These are phyloP conservation scores for Casuarina cunninghamiana DNA, from an alignment of 306 rosid genomes.

Conservation along the genomic window DNA sequence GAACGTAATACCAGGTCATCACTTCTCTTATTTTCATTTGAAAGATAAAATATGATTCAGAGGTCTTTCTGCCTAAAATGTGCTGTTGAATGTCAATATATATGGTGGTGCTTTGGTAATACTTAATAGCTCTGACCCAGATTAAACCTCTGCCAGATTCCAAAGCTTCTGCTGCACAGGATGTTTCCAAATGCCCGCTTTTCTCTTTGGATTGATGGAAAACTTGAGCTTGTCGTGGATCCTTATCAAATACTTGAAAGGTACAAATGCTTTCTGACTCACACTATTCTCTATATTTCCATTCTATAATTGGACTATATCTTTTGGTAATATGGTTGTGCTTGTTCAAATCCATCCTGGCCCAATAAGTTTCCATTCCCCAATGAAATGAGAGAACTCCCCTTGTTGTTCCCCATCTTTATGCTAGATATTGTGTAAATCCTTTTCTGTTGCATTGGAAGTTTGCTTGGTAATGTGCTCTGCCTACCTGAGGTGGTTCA, in stretches of 20 bases:
- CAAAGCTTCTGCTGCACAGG: conserved; percentile 90
- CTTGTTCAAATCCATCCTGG: too few relatives aligned
- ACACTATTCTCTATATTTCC: conserved; percentile 1
- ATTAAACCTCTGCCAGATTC: conserved; percentile 60
- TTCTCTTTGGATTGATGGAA: conserved; percentile 93
- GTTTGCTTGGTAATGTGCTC: background rate
- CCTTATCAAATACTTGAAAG: conserved; percentile 91
- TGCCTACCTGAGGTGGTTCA: background rate
- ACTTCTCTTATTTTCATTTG: conserved; percentile 11
- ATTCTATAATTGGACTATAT: background rate
- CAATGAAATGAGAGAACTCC: too few relatives aligned
- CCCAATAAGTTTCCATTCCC: too few relatives aligned
- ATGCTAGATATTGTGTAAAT: background rate
- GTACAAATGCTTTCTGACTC: conserved; percentile 38
- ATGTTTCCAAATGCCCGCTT: conserved; percentile 86
- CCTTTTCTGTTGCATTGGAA: background rate
- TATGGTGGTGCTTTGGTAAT: conserved; percentile 7
- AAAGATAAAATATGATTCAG: background rate
- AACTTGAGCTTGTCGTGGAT: conserved; percentile 91
- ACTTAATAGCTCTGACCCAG: conserved; percentile 24
- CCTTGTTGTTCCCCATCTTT: background rate
- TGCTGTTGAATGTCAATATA: conserved; percentile 6
- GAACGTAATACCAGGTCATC: background rate
- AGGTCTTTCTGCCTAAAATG: background rate
- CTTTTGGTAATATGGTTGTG: too few relatives aligned